Conservation (phyloP, 2,329 filamentous ascomycete species). For the Lasiodiplodia gonubiensis region DNA sequence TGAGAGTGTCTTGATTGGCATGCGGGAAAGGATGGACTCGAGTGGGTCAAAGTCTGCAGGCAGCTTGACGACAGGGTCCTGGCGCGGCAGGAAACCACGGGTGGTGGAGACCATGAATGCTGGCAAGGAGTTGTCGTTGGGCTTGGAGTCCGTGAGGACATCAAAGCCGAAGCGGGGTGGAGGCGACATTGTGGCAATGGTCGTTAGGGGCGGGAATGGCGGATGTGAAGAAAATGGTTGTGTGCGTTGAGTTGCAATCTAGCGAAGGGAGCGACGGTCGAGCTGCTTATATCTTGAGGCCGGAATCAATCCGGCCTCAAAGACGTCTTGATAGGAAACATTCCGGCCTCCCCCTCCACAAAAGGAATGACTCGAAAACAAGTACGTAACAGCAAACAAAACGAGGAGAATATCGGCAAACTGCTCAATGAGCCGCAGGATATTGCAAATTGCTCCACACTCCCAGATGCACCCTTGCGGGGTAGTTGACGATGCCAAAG, state of each 20-base stretch:
- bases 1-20: conserved; percentile 77
- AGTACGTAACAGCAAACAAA: conserved; percentile 44
- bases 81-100: conserved; percentile 74
- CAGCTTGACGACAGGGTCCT: conserved; percentile 58
- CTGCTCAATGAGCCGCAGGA: conserved; percentile 17
- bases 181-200: conserved; percentile 49
- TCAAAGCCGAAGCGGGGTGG: conserved; percentile 55
- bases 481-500: background rate
- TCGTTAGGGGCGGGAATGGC: conserved; percentile 7
- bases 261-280: conserved; percentile 6
- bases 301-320: conserved; percentile 42
- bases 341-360: conserved; percentile 42
- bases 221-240: conserved; percentile 13
- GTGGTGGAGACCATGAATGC: conserved; percentile 81
- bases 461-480: conserved; percentile 1
- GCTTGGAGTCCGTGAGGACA: conserved; percentile 67
- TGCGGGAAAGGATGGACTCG: conserved; percentile 73
- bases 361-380: conserved; percentile 34
- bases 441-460: conserved; percentile 1
- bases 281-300: conserved; percentile 33
- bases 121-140: conserved; percentile 67
- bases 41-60: conserved; percentile 76
- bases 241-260: conserved; percentile 4
- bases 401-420: conserved; percentile 15
- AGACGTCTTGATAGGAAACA: conserved; percentile 33